A percentile compares a stretch with the other conserved stretches of the same genome.
Evolutionary conservation across 2,329 filamentous ascomycete species (phyloP).

Genomic region (Ascochyta fabae): DNA sequence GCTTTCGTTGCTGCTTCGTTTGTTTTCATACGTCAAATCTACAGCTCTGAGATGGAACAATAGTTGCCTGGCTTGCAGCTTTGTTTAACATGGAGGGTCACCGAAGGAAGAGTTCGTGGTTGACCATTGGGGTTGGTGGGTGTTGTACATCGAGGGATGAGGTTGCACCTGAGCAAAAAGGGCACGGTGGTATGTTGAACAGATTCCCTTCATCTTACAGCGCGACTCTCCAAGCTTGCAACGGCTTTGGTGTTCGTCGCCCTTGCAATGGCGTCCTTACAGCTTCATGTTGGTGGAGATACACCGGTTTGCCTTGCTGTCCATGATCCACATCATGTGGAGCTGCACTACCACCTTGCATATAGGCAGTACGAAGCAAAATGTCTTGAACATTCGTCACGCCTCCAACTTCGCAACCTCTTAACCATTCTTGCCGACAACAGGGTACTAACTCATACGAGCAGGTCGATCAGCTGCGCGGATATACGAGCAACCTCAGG

Average conservation of each 20-base stretch:
- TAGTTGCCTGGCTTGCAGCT: conserved; percentile 40
- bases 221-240: conserved; percentile 1
- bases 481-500: conserved; percentile 44
- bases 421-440: too few relatives aligned
- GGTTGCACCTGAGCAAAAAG: conserved; percentile 33
- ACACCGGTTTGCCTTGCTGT: conserved; percentile 18
- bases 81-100: conserved; percentile 28
- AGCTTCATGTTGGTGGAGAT: conserved; percentile 7
- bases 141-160: conserved; percentile 48
- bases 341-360: conserved; percentile 10
- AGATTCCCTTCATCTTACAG: conserved; percentile 8
- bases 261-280: conserved; percentile 10
- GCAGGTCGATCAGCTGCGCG: conserved; percentile 9
- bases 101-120: conserved; percentile 36
- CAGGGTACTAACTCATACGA: background rate
- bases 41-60: conserved; percentile 24
- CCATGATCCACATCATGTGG: conserved; percentile 18
- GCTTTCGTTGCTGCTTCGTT: conserved; percentile 7
- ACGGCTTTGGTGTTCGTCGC: background rate
- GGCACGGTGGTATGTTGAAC: conserved; percentile 38
- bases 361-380: background rate
- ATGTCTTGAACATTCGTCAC: background rate
- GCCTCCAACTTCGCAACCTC: background rate
- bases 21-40: conserved; percentile 8
- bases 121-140: conserved; percentile 42